Evolutionary conservation across 2,329 filamentous ascomycete species (phyloP).

Genomic region (Sclerotinia nivalis): DNA sequence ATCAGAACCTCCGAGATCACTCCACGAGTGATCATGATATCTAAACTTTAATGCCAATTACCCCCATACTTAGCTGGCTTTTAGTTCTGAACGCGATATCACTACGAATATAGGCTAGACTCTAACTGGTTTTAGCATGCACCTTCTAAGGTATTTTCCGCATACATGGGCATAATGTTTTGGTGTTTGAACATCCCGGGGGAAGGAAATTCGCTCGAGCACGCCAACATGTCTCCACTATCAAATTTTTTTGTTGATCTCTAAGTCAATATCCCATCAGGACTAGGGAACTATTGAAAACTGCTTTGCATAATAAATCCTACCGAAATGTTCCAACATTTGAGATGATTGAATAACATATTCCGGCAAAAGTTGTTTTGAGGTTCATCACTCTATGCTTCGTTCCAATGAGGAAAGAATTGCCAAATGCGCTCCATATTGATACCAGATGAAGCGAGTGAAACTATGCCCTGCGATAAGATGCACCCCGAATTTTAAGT

Average conservation of each 20-base stretch:
- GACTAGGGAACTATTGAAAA: not conserved
- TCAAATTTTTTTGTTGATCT: not conserved
- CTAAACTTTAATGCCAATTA: not conserved
- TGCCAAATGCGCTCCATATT: not conserved
- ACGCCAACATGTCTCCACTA: conserved; percentile 7
- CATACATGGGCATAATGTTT: not conserved
- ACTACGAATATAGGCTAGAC: not conserved
- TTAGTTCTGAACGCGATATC: not conserved
- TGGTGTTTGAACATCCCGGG: not conserved
- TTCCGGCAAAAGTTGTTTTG: not conserved
- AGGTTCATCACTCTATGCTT: conserved; percentile 8
- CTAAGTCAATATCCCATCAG: not conserved
- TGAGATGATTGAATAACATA: not conserved
- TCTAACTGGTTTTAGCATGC: not conserved
- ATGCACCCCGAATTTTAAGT: conserved; percentile 8
- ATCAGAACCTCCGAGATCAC: not conserved
- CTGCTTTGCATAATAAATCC: not conserved
- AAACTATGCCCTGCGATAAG: not conserved
- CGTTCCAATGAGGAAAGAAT: not conserved
- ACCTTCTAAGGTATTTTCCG: not conserved
- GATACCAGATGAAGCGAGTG: not conserved
- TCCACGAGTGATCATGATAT: conserved; percentile 3
- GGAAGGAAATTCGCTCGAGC: not conserved
- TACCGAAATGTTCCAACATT: not conserved
- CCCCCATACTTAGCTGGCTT: not conserved